Evolutionary conservation across 2,329 filamentous ascomycete species (phyloP).

Genomic region (Meredithiella fracta): DNA sequence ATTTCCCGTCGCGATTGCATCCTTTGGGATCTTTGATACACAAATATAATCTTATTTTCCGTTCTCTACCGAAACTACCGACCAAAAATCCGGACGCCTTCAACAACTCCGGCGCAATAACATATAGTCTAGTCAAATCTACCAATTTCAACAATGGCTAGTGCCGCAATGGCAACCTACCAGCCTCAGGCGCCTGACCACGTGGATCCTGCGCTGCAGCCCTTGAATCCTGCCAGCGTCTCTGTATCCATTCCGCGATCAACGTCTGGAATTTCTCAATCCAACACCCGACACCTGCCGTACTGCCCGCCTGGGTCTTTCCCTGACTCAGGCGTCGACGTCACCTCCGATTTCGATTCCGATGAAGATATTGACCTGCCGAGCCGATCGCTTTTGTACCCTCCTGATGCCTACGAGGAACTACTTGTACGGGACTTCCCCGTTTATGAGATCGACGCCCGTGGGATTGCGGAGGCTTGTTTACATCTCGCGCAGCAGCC

Average conservation of each 20-base stretch:
- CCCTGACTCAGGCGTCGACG: background rate
- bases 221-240: background rate
- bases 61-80: background rate
- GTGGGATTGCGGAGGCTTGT: conserved; percentile 53
- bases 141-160: conserved; percentile 6
- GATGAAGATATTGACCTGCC: conserved; percentile 3
- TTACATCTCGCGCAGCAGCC: conserved; percentile 64
- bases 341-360: conserved; percentile 24
- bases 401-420: conserved; percentile 46
- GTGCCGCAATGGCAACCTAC: conserved; percentile 4
- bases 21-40: background rate
- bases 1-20: background rate
- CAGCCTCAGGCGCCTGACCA: background rate
- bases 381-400: conserved; percentile 52
- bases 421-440: conserved; percentile 36
- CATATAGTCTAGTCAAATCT: too few relatives aligned
- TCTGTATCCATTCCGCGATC: conserved; percentile 7
- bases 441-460: conserved; percentile 58
- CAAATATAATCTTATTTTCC: background rate
- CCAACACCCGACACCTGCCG: conserved; percentile 9
- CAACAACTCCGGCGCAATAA: background rate
- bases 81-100: background rate
- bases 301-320: conserved; percentile 11
- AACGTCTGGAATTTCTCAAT: background rate
- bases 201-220: background rate